These are phyloP conservation scores for Annulohypoxylon truncatum DNA, from an alignment of 2,329 filamentous ascomycete species.

Conservation along the genomic window DNA sequence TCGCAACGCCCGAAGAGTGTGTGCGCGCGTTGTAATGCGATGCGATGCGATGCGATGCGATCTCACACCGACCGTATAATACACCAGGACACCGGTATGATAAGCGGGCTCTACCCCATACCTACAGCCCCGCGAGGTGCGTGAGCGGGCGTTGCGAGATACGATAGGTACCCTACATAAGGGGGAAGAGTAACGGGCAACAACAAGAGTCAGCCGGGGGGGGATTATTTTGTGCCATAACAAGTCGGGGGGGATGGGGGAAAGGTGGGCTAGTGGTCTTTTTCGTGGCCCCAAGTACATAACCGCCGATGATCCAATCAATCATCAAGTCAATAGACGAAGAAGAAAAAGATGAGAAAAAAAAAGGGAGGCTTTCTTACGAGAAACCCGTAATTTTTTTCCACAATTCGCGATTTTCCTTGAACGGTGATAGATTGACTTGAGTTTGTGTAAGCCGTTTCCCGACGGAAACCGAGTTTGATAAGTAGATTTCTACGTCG, in stretches of 20 bases:
- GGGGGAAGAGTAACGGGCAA: background rate
- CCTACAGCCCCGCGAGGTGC: background rate
- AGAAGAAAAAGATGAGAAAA: constrained; percentile 15
- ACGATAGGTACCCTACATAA: background rate
- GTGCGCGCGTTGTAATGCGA: too few relatives aligned
- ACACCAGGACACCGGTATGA: background rate
- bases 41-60: background rate
- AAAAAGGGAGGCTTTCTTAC: background rate
- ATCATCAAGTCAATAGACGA: constrained; percentile 19
- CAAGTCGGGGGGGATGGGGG: constrained; percentile 11
- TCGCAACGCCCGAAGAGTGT: background rate
- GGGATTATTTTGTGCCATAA: constrained; percentile 32
- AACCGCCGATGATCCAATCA: constrained; percentile 13
- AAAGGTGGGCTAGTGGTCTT: background rate
- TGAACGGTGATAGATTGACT: background rate
- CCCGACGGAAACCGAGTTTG: background rate
- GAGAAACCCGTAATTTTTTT: background rate
- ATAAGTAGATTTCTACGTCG: background rate
- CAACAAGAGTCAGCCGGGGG: background rate
- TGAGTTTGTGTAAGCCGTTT: background rate
- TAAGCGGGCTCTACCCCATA: background rate
- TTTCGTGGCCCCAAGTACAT: constrained; percentile 34
- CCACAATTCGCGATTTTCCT: background rate
- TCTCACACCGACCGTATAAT: background rate
- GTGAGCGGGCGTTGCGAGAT: background rate